These are phyloP conservation scores for Rhizopus arrhizus DNA, from an alignment of 371 early-diverging fungal species.

Conservation along the genomic window DNA sequence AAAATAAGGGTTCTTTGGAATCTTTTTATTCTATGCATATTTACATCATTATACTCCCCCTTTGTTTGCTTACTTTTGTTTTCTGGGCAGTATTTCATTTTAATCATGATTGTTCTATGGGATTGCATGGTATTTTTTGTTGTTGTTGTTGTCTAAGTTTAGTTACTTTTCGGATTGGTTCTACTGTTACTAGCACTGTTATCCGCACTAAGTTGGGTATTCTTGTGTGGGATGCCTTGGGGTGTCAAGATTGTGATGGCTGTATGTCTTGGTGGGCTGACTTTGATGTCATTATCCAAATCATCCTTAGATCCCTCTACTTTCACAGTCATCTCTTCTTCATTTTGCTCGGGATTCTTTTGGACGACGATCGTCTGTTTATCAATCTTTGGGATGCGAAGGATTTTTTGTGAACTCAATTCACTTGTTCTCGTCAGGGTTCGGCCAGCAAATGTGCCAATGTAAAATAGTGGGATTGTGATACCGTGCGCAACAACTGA, in stretches of 20 bases:
- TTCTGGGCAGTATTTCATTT: too few relatives aligned
- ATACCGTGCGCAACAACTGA: slow-evolving; percentile 82
- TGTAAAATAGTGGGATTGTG: slow-evolving; percentile 70
- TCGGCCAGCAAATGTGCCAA: slow-evolving; percentile 41
- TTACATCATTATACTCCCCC: too few relatives aligned
- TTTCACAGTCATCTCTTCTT: background rate
- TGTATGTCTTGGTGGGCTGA: slow-evolving; percentile 20
- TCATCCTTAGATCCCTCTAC: background rate
- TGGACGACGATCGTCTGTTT: background rate
- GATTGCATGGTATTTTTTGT: too few relatives aligned
- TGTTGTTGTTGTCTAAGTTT: too few relatives aligned
- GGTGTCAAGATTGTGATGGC: slow-evolving; percentile 40
- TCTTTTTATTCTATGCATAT: too few relatives aligned
- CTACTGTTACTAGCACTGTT: too few relatives aligned
- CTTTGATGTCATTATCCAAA: background rate
- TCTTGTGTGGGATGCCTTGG: background rate
- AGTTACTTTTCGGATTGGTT: too few relatives aligned
- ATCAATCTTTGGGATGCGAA: slow-evolving; percentile 21
- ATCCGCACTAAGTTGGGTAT: too few relatives aligned
- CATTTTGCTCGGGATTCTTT: background rate
- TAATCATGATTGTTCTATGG: too few relatives aligned
- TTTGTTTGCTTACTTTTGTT: too few relatives aligned
- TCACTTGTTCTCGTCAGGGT: slow-evolving; percentile 36
- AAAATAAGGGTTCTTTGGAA: too few relatives aligned
- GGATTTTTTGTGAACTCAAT: background rate